Conservation (phyloP, 2,329 filamentous ascomycete genomes). For the Epichloe bromicola region DNA sequence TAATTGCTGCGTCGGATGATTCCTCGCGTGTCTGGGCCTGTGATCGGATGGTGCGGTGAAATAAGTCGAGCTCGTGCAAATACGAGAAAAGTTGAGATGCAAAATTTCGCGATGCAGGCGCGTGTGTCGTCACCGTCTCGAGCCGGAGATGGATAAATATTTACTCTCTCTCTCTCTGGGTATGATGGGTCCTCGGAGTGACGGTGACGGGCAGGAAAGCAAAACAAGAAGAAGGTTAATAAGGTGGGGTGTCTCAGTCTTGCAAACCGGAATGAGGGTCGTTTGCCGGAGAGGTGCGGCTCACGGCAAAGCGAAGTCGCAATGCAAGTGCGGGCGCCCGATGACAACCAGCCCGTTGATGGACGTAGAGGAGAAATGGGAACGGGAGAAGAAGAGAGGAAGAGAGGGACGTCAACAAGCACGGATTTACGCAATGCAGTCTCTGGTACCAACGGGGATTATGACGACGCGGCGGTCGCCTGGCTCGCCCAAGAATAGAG, state of each 20-base stretch:
- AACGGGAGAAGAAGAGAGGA: not conserved
- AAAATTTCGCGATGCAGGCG: not conserved
- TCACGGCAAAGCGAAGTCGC: not conserved
- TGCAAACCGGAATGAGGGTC: not conserved
- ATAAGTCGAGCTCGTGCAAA: not conserved
- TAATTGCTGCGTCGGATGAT: not conserved
- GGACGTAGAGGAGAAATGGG: not conserved
- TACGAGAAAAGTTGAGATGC: not conserved
- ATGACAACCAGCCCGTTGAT: not conserved
- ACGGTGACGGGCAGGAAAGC: not conserved
- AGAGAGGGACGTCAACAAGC: not conserved
- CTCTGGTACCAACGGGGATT: not conserved
- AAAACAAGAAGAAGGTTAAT: not conserved
- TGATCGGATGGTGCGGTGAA: not conserved
- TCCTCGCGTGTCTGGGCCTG: not conserved
- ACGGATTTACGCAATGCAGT: not conserved
- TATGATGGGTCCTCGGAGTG: not conserved
- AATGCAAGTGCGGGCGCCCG: not conserved
- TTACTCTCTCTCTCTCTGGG: not conserved
- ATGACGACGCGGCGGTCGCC: not conserved
- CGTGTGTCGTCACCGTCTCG: not conserved
- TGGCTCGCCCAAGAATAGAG: too few relatives aligned
- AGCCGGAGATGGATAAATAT: not conserved
- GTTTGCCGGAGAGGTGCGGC: constrained; percentile 1
- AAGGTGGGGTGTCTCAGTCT: constrained; percentile 1